Evolutionary conservation across 352 stramenopile genomes (phyloP), one percentile per base, ranked within the genome.

Genomic region (Plasmopara viticola): DNA sequence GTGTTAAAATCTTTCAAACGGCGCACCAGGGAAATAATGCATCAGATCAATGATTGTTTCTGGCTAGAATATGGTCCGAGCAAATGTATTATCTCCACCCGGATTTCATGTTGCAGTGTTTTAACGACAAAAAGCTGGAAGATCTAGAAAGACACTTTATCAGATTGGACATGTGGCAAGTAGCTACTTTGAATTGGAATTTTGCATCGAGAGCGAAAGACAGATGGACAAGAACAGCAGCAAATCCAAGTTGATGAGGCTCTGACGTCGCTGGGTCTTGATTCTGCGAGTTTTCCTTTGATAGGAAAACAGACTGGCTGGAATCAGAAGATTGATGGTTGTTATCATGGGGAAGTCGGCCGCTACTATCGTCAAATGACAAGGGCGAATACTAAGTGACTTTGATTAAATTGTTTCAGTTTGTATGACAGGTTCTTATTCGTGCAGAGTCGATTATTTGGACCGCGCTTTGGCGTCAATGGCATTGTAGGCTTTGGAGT

Each of bases 101-200:
- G 66, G 62, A 10, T 74, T 79, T 46, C 75, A 84, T 45, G 57
- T 87, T 13, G 65, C 65, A 0, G 72, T 89, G 14, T 78, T 84
- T 40, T 68, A 72, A 40, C 58, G 62, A 17, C 44, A 40, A 31
- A 33, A 52, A 9, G 1, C 9, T 18, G 43, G 42, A 18, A 20
- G 46, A 2, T 25, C 40, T 29, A 47, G 29, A 12, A 50, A 55
- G 20, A 10, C 53, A 20, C n/a, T 62, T 38, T 87, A 82, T 51
- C 45, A 71, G 9, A 43, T 90, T 30, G 78, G 81, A 10, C 42
- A 90, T 7, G 57, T 74, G 6, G 52, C 67, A 5, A 84, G 80
- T 48, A 74, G 72, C 9, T 93, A 93, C 55, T 93, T 90, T 57
- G 79, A 93, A 75, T 93, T 45, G 62, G 76, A n/a, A 82, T 92